These are phyloP conservation scores for Helicostylum pulchrum DNA, from an alignment of 192 early-diverging fungal species.

Conservation along the genomic window DNA sequence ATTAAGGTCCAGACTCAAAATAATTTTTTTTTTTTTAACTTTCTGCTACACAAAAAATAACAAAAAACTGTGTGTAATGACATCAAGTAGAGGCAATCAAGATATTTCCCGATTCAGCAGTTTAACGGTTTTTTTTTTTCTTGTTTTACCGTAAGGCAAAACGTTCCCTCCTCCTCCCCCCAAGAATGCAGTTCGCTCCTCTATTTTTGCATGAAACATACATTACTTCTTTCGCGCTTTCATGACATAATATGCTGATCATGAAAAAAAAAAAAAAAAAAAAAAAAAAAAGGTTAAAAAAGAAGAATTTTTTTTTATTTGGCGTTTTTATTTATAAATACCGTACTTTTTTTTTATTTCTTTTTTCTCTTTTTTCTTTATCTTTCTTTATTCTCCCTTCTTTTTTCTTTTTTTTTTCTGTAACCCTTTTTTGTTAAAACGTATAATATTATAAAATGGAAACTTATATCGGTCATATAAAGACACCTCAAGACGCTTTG, in stretches of 20 bases:
- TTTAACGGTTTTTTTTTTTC: background rate
- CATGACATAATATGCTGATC: conserved; percentile 28
- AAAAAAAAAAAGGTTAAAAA: conserved; percentile 9
- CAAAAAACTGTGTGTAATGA: background rate
- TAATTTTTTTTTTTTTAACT: background rate
- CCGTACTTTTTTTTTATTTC: background rate
- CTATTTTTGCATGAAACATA: conserved; percentile 37
- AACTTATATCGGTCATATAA: conserved; percentile 81
- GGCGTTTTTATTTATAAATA: background rate
- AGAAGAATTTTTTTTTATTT: no score
- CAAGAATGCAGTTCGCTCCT: conserved; percentile 22
- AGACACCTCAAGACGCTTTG: conserved; percentile 84
- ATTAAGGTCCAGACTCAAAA: conserved; percentile 1
- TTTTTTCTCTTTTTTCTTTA: conserved; percentile 16
- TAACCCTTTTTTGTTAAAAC: background rate
- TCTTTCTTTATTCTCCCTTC: background rate
- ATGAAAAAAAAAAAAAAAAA: conserved; percentile 19
- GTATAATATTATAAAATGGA: conserved; percentile 54
- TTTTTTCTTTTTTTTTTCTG: conserved; percentile 7
- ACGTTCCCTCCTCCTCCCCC: conserved; percentile 3
- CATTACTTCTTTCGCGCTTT: conserved; percentile 8
- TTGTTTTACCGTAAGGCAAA: background rate
- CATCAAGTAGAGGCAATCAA: conserved; percentile 8
- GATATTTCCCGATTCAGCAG: conserved; percentile 15
- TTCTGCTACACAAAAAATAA: background rate